Evolutionary conservation across 495 filamentous ascomycete genomes (phyloP).

Genomic region (Lophiotrema nucula): DNA sequence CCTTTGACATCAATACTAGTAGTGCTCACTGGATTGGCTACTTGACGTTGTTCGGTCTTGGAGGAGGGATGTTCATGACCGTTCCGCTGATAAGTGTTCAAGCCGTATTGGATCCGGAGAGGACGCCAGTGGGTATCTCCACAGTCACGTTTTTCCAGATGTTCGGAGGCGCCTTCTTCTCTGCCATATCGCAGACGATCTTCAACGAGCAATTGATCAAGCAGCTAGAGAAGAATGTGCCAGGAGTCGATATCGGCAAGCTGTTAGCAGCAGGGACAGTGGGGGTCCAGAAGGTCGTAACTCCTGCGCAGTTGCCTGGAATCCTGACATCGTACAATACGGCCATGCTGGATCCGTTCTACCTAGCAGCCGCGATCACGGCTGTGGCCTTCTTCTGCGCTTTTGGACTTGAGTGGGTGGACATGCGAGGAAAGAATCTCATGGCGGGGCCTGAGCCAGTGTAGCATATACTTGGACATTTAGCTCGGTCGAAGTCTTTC

Average conservation of each 20-base stretch:
- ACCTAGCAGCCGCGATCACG: slow-evolving; percentile 13
- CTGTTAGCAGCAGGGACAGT: slow-evolving; percentile 54
- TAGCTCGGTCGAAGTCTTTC: no score
- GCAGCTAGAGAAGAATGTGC: slow-evolving; percentile 37
- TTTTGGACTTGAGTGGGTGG: slow-evolving; percentile 25
- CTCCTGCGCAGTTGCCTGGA: slow-evolving; percentile 46
- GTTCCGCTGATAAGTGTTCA: slow-evolving; percentile 24
- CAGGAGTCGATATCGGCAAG: slow-evolving; percentile 44
- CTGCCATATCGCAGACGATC: slow-evolving; percentile 39
- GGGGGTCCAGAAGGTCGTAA: slow-evolving; percentile 49
- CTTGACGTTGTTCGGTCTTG: slow-evolving; percentile 25
- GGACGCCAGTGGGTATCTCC: slow-evolving; percentile 31
- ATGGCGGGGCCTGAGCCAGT: slow-evolving; percentile 1
- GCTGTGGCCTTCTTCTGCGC: slow-evolving; percentile 5
- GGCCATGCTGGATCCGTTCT: slow-evolving; percentile 15
- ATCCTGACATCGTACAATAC: slow-evolving; percentile 43
- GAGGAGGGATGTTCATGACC: slow-evolving; percentile 28
- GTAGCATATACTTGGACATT: no score
- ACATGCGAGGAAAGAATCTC: slow-evolving; percentile 22
- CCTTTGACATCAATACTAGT: slow-evolving; percentile 18
- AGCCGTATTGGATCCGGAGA: slow-evolving; percentile 10
- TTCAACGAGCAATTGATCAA: slow-evolving; percentile 37
- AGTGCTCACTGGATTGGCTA: slow-evolving; percentile 33
- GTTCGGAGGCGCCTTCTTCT: slow-evolving; percentile 39
- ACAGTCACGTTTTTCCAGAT: slow-evolving; percentile 39